Evolutionary conservation across 169 alveolate species (phyloP).

Genomic region (Ichthyophthirius multifiliis): DNA sequence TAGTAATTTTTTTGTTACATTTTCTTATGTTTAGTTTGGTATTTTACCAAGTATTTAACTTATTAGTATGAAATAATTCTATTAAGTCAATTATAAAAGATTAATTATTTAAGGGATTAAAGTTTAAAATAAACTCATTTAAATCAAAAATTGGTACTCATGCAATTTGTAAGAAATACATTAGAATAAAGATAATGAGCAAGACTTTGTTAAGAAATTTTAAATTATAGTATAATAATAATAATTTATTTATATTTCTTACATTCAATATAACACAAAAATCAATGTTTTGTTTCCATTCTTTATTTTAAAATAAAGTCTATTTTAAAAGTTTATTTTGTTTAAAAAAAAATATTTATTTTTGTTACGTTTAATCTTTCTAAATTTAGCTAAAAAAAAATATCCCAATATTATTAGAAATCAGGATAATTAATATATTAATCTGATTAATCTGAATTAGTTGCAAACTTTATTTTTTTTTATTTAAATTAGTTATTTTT

Average conservation of each 20-base stretch:
- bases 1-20: neutral
- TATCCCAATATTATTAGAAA: neutral
- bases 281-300: neutral
- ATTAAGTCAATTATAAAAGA: neutral
- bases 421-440: too few relatives aligned
- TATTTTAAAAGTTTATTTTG: neutral
- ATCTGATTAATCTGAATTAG: neutral
- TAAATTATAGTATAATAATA: neutral
- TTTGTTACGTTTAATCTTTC: neutral
- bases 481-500: too few relatives aligned
- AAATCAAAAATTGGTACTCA: neutral
- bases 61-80: neutral
- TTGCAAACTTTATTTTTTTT: constrained; percentile 3
- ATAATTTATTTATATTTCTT: neutral
- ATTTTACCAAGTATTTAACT: neutral
- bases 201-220: neutral
- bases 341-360: neutral
- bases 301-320: neutral
- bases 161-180: neutral
- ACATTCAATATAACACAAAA: neutral
- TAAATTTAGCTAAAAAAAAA: neutral
- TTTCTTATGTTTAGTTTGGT: neutral
- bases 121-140: neutral
- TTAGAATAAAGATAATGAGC: neutral
- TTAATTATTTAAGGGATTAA: neutral